Evolutionary conservation across 164 flowering plant species (phyloP).

Genomic region (Annona squamosa): DNA sequence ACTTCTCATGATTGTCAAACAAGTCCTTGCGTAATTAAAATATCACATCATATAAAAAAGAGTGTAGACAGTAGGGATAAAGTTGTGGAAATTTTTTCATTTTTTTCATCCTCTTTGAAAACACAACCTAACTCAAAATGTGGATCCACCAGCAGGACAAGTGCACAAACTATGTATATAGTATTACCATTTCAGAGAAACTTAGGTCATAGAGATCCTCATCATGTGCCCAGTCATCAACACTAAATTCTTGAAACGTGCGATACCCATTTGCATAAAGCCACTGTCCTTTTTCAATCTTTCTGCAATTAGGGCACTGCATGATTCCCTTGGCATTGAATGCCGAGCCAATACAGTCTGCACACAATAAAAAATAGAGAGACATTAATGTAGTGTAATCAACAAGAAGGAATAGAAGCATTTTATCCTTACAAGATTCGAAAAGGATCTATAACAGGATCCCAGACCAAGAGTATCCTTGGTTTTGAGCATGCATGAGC

Average conservation of each 20-base stretch:
- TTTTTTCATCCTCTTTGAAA: too few species aligned
- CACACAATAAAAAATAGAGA: slow-evolving; percentile 1
- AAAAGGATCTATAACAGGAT: too few species aligned
- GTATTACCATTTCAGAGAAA: slow-evolving; percentile 72
- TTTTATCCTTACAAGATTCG: background rate
- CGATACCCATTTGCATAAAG: slow-evolving; percentile 60
- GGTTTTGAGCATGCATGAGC: too few species aligned
- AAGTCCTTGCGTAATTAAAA: too few species aligned
- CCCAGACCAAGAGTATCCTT: too few species aligned
- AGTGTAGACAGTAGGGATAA: too few species aligned
- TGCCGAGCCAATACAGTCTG: slow-evolving; percentile 93
- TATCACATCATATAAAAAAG: too few species aligned
- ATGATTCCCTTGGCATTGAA: slow-evolving; percentile 78
- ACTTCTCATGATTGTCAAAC: too few species aligned
- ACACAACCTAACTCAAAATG: too few species aligned
- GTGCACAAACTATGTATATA: too few species aligned
- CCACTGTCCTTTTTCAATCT: slow-evolving; percentile 89
- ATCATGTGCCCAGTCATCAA: slow-evolving; percentile 71
- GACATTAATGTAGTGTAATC: background rate
- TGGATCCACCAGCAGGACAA: too few species aligned
- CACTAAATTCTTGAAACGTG: slow-evolving; percentile 43
- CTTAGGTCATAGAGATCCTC: slow-evolving; percentile 72
- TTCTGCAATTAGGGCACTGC: slow-evolving; percentile 95
- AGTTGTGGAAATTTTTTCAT: too few species aligned
- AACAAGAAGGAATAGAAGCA: background rate